Conservation (phyloP, 2,329 filamentous ascomycete genomes). For the Aspergillus tanneri region DNA sequence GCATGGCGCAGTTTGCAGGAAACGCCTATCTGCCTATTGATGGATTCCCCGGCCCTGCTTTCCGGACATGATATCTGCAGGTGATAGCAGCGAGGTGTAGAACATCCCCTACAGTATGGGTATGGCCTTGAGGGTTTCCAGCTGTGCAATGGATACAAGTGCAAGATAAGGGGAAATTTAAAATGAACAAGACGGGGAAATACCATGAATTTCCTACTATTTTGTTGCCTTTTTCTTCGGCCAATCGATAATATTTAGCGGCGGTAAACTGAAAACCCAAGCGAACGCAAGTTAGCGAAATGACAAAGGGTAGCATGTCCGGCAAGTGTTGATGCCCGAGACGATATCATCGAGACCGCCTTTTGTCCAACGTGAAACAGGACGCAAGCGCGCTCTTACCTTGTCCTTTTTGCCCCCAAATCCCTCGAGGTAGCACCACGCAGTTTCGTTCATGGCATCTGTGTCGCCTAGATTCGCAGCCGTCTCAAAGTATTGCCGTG, state of each 20-base stretch:
- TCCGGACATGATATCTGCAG: constrained; percentile 15
- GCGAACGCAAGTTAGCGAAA: background rate
- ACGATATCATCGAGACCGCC: background rate
- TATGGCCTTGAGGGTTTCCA: too few species aligned
- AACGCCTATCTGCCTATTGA: constrained; percentile 22
- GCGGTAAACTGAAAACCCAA: constrained; percentile 49
- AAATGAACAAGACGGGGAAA: too few species aligned
- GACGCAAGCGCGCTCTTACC: constrained; percentile 59
- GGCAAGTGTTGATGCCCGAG: constrained; percentile 36
- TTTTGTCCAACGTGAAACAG: background rate
- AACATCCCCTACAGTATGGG: constrained; percentile 5
- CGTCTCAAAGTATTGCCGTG: constrained; percentile 91
- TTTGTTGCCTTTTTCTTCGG: constrained; percentile 85
- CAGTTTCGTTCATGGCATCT: constrained; percentile 96
- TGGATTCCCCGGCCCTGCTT: constrained; percentile 14
- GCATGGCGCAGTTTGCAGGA: constrained; percentile 17
- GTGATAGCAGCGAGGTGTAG: constrained; percentile 12
- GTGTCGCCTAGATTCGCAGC: constrained; percentile 94
- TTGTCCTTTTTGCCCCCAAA: constrained; percentile 98
- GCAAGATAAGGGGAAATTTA: constrained; percentile 3
- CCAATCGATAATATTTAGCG: constrained; percentile 87
- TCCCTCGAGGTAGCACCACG: constrained; percentile 95
- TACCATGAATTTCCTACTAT: constrained; percentile 94
- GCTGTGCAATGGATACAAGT: too few species aligned
- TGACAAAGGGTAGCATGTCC: background rate